Base-by-base conservation (phyloP, 805 yeast genomes). In the Tetrapisispora nanseiensis region DNA sequence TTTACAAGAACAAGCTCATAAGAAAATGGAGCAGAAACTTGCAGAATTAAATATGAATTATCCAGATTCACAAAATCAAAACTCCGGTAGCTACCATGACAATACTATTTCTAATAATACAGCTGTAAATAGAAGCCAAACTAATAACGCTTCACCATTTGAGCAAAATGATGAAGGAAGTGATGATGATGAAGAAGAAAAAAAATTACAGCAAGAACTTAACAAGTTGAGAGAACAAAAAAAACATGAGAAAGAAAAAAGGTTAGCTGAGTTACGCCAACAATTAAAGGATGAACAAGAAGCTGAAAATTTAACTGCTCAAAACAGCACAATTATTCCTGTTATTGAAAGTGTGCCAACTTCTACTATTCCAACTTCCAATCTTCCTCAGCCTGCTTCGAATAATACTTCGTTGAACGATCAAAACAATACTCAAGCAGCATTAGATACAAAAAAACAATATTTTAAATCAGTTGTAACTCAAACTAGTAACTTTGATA, bases 1-100 rank as follows among this genome's bases (percentile, higher is more conserved):
- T 53, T 78, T 86, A 41, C 86, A 85, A 59, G 90, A 86, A 15
- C 90, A 84, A 55, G 86, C 86, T 2, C 75, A 75, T 51, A 78
- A 80, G 54, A 75, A 84, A 62, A 86, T 87, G 96, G 80, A 78
- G 46, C 95, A 84, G 53, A 71, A 86, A 52, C 69, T 86, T 54
- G 95, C 94, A 3, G 82, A 80, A 47, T 70, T 86, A 44, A 95
- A 95, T 3, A 74, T 86, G 45, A 64, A 70, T 19, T 67, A 77
- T 56, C 63, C 65, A 44, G 57, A 11, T 9, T 24, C 27, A 9
- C 8, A 24, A 9, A 19, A 8, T 32, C 11, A 15, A 32, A 15
- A 10, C 12, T 11, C 9, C 9, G 18, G 6, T 16, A 18, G 9
- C 6, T 16, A 34, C n/a, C 19, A 33, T 13, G 12, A 31, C 4